Evolutionary conservation across 2,329 filamentous ascomycete genomes (phyloP).

Genomic region (Curvularia lunata): DNA sequence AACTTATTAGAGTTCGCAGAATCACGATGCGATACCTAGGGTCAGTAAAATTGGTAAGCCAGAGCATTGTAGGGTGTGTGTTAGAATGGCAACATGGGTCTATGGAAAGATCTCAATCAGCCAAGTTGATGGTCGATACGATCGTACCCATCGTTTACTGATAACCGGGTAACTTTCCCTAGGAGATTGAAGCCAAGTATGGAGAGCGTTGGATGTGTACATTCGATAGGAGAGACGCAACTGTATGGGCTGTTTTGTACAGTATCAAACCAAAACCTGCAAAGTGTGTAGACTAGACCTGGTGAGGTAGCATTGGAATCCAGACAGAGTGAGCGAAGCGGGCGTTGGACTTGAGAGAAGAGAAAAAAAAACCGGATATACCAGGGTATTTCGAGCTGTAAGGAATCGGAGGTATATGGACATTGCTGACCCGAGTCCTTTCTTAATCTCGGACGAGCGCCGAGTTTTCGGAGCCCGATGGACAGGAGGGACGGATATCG

Average conservation of each 20-base stretch:
- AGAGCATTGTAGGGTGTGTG: not conserved
- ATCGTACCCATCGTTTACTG: not conserved
- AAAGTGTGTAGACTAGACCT: not conserved
- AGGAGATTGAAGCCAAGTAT: not conserved
- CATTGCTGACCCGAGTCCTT: constrained; percentile 1
- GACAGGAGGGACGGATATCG: constrained; percentile 5
- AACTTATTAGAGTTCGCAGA: not conserved
- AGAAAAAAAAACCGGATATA: not conserved
- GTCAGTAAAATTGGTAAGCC: not conserved
- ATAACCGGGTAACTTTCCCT: not conserved
- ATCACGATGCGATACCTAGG: not conserved
- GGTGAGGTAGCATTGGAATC: not conserved
- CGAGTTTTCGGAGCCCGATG: not conserved
- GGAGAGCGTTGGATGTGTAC: not conserved
- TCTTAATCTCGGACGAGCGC: constrained; percentile 7
- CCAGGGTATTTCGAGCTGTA: constrained; percentile 1
- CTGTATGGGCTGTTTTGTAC: not conserved
- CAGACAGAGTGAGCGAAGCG: not conserved
- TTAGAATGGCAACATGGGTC: not conserved
- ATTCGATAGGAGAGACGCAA: not conserved
- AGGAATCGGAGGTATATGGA: not conserved
- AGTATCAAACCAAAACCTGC: not conserved
- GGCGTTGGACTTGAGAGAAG: not conserved
- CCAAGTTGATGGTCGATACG: not conserved
- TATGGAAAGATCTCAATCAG: not conserved